These are phyloP conservation scores for Rhizoctonia solani DNA, from an alignment of 1,284 basidiomycete genomes.

Conservation along the genomic window DNA sequence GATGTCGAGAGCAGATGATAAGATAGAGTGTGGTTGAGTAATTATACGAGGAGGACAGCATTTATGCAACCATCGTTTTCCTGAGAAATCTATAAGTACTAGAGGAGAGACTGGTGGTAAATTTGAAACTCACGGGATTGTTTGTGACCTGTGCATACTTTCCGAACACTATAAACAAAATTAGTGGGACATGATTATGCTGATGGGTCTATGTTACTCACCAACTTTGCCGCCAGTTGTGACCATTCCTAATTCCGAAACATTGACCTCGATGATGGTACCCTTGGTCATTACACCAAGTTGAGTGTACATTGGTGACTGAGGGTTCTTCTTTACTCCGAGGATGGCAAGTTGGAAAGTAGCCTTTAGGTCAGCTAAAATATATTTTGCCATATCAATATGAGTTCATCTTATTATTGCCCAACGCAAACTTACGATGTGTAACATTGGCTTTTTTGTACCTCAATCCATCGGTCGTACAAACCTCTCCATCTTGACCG, in stretches of 20 bases:
- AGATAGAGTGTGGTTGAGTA: background rate
- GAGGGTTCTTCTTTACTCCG: conserved; percentile 99
- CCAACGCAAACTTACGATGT: conserved; percentile 73
- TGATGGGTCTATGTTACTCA: conserved; percentile 46
- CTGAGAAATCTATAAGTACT: conserved; percentile 37
- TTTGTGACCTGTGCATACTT: conserved; percentile 98
- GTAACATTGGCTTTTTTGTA: conserved; percentile 99
- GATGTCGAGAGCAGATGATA: background rate
- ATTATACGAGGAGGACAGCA: conserved; percentile 77
- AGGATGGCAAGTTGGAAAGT: conserved; percentile 99
- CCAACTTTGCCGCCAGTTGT: conserved; percentile 96
- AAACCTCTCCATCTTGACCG: conserved; percentile 99
- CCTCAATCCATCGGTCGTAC: conserved; percentile 94
- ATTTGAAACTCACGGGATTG: conserved; percentile 59
- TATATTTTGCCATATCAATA: conserved; percentile 29
- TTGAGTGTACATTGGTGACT: conserved; percentile 96
- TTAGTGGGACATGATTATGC: background rate
- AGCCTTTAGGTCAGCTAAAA: conserved; percentile 89
- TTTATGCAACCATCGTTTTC: conserved; percentile 98
- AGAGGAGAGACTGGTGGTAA: conserved; percentile 2
- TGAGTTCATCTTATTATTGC: conserved; percentile 6
- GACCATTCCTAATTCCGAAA: conserved; percentile 95
- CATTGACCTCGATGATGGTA: conserved; percentile 98
- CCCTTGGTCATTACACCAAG: conserved; percentile 98
- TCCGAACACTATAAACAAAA: conserved; percentile 66